phyloP scores from a whole-genome alignment of 257 asterid species.

The Handroanthus guayacan region DNA sequence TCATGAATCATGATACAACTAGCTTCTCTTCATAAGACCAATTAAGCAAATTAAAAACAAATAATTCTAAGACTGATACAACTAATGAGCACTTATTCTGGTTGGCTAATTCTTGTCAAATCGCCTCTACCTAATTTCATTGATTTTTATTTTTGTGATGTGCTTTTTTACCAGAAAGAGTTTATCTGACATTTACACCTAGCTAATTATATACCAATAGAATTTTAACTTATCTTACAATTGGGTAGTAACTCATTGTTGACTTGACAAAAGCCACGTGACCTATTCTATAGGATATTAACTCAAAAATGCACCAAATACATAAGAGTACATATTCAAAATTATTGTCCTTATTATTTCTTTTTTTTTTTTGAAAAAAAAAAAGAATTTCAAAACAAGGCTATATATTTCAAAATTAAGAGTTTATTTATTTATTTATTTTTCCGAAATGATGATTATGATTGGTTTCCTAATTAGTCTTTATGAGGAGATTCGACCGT shows the following conservation, averaged over 20 bases:
- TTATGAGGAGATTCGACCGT: too few relatives aligned
- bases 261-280: neutral
- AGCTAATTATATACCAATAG: neutral
- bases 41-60: neutral
- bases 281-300: neutral
- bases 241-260: constrained; percentile 22
- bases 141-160: neutral
- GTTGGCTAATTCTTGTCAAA: constrained; percentile 25
- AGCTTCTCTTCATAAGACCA: neutral
- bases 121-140: constrained; percentile 16
- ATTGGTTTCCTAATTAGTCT: too few relatives aligned
- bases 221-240: neutral
- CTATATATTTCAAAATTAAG: too few relatives aligned
- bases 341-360: too few relatives aligned
- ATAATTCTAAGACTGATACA: neutral
- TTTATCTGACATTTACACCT: neutral
- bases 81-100: neutral
- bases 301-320: too few relatives aligned
- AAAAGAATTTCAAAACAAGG: too few relatives aligned
- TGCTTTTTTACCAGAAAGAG: constrained; percentile 5
- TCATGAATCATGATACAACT: neutral
- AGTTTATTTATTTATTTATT: too few relatives aligned
- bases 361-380: too few relatives aligned
- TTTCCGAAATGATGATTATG: too few relatives aligned
- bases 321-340: too few relatives aligned